Percentiles rank a stretch among this genome's conserved stretches.
phyloP scores from a whole-genome alignment of 2,329 filamentous ascomycete species.

The Venturia effusa region DNA sequence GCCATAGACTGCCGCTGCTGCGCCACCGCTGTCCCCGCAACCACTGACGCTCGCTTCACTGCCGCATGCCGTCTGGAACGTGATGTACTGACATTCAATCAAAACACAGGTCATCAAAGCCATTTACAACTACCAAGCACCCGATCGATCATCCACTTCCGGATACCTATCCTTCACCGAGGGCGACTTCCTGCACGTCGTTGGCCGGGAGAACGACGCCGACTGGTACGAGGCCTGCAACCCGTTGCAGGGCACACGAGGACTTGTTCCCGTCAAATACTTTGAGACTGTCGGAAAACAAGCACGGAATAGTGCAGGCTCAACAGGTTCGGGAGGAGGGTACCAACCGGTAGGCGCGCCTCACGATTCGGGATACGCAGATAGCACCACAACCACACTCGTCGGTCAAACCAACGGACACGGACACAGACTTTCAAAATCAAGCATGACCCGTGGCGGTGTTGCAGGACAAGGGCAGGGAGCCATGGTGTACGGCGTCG shows the following conservation, averaged over 20 bases:
- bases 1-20: not conserved
- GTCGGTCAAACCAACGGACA: slow-evolving; percentile 22
- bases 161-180: slow-evolving; percentile 75
- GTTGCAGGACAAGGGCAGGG: slow-evolving; percentile 43
- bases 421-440: slow-evolving; percentile 28
- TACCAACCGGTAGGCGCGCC: slow-evolving; percentile 42
- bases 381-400: slow-evolving; percentile 26
- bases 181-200: slow-evolving; percentile 97
- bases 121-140: slow-evolving; percentile 81
- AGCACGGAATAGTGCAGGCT: slow-evolving; percentile 68
- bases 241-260: slow-evolving; percentile 76
- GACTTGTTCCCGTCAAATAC: slow-evolving; percentile 85
- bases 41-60: not conserved
- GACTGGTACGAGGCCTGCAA: slow-evolving; percentile 99
- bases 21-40: not conserved
- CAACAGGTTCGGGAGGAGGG: slow-evolving; percentile 26
- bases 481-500: slow-evolving; percentile 91
- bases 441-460: slow-evolving; percentile 21
- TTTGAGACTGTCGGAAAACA: slow-evolving; percentile 90
- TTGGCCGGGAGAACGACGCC: slow-evolving; percentile 83
- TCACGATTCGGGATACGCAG: slow-evolving; percentile 87
- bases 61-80: not conserved
- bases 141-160: slow-evolving; percentile 46
- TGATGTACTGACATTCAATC: not conserved
- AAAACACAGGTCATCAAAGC: slow-evolving; percentile 81